Evolutionary conservation across 306 rosid genomes (phyloP), one percentile per base, ranked within the genome.

Genomic region (Medicago truncatula): DNA sequence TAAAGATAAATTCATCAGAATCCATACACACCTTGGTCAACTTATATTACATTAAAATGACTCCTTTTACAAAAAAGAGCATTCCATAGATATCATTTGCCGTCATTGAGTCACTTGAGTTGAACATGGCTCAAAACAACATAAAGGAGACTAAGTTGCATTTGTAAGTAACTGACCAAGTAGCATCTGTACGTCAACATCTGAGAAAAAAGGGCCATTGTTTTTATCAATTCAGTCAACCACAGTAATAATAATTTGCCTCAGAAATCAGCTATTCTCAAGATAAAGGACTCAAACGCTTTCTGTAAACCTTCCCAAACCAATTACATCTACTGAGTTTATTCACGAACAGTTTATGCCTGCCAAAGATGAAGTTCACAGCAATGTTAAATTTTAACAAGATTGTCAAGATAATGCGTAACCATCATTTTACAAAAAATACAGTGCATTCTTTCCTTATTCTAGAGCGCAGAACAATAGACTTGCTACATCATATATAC

Each of bases 331-430:
- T 39, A 40, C 61, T 15, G 36, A 31, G 47, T 52, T 61, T 9
- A 43, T 57, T 50, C 77, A 41, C 63, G 80, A 88, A 86, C 75
- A 89, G 91, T 76, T 83, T 76, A 78, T 88, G 85, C 67, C 96
- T 86, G 90, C 60, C 76, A 80, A 58, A 81, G 40, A 68, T 4
- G 21, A 20, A 41, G 50, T 17, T 68, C 50, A 80, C 49, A 61
- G 12, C 43, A 52, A 75, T 34, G 75, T 76, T 16, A 64, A 16
- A 66, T n/a, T 54, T 71, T 43, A 47, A 17, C 47, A 40, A 64
- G 52, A 64, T 18, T 40, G 69, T 43, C 43, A 23, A 76, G 64
- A 56, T 43, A 25, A 34, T 63, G 52, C 39, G 8, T 49, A 23
- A 11, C 25, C 28, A 58, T 72, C 34, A 68, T 36, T 57, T 65